Evolutionary conservation across 768 basidiomycete genomes (phyloP).

Genomic region (Lyophyllum decastes): DNA sequence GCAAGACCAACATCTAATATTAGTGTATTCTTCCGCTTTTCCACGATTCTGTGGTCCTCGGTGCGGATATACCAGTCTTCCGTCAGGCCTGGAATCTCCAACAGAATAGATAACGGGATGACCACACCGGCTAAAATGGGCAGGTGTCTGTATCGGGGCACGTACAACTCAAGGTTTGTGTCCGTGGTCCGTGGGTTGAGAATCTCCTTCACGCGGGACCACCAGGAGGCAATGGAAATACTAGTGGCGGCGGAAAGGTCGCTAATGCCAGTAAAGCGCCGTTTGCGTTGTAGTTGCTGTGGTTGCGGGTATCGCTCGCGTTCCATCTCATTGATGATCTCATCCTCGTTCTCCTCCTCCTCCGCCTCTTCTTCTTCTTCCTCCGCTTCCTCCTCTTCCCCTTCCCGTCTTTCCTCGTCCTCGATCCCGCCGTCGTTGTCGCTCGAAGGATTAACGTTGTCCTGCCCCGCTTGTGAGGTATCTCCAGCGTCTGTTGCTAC

Average conservation of each 20-base stretch:
- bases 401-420: too few relatives aligned
- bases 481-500: neutral
- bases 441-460: neutral
- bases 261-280: conserved; percentile 1
- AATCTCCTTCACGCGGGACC: conserved; percentile 15
- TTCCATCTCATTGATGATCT: conserved; percentile 17
- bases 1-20: conserved; percentile 63
- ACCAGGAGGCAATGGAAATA: conserved; percentile 9
- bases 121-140: conserved; percentile 70
- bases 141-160: conserved; percentile 61
- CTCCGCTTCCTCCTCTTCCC: too few relatives aligned
- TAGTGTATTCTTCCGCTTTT: conserved; percentile 52
- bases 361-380: conserved; percentile 1
- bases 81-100: conserved; percentile 81
- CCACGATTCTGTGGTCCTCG: conserved; percentile 41
- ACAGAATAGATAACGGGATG: conserved; percentile 77
- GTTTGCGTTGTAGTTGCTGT: neutral
- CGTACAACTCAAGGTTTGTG: conserved; percentile 29
- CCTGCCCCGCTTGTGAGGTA: neutral
- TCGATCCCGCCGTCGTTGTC: too few relatives aligned
- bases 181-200: conserved; percentile 24
- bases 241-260: neutral
- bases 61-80: conserved; percentile 74
- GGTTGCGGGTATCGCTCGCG: conserved; percentile 11
- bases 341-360: conserved; percentile 5